Conservation (phyloP, 441 rosid genomes). For the Corymbia citriodora region DNA sequence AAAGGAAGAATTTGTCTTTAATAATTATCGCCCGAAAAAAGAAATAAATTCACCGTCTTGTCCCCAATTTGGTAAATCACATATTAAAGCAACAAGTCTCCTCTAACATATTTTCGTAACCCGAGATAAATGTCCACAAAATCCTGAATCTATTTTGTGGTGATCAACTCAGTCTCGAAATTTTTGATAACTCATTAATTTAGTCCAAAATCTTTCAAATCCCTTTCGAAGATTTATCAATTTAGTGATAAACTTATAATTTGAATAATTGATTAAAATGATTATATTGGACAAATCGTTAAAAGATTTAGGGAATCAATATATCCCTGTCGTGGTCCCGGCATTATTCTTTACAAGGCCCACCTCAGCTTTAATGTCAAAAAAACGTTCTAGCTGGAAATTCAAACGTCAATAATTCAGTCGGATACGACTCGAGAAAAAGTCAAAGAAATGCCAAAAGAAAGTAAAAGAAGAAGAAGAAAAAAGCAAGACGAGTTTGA, state of each 20-base stretch:
- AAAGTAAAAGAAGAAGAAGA: neutral
- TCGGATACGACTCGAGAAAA: neutral
- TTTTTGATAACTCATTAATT: no score
- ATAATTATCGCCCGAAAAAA: neutral
- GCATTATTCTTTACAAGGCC: neutral
- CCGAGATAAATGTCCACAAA: accelerated
- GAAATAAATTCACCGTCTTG: neutral
- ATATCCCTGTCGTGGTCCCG: neutral
- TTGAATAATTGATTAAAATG: accelerated
- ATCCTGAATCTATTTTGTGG: neutral
- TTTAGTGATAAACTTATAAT: no score
- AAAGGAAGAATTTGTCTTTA: neutral
- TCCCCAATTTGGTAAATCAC: neutral
- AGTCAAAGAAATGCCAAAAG: neutral
- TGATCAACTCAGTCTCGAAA: accelerated
- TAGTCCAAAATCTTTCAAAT: neutral
- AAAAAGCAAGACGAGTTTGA: neutral
- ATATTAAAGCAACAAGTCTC: neutral
- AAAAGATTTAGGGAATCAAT: neutral
- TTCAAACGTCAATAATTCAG: neutral
- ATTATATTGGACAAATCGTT: no score
- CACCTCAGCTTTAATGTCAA: neutral
- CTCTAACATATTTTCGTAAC: no score
- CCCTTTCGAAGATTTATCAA: no score
- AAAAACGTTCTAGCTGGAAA: neutral